Evolutionary conservation across 345 rosid genomes (phyloP).

Genomic region (Rhizophora apiculata): DNA sequence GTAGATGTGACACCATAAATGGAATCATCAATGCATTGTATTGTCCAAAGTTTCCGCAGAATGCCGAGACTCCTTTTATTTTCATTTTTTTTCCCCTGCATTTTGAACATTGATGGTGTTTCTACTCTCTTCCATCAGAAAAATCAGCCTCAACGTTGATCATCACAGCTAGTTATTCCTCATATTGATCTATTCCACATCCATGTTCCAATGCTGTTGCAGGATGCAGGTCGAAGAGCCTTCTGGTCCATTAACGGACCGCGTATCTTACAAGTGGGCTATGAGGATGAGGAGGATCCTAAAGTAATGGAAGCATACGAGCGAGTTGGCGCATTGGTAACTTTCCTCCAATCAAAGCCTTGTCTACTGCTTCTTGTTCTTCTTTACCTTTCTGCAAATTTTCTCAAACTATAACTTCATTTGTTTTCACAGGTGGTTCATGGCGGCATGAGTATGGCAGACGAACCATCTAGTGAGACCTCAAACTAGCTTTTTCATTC

Average conservation of each 20-base stretch:
- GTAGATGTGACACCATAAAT: background rate
- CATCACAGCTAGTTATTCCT: background rate
- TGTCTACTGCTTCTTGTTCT: background rate
- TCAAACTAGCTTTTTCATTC: slow-evolving; percentile 25
- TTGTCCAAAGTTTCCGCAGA: too few relatives aligned
- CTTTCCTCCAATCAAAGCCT: slow-evolving; percentile 1
- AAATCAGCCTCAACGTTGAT: background rate
- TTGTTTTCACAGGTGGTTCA: slow-evolving; percentile 50
- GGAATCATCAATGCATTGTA: background rate
- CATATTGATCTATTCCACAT: too few relatives aligned
- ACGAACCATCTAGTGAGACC: slow-evolving; percentile 33
- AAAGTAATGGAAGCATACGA: slow-evolving; percentile 94
- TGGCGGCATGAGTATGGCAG: slow-evolving; percentile 32
- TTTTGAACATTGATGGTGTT: too few relatives aligned
- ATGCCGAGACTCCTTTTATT: background rate
- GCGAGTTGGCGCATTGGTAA: slow-evolving; percentile 77
- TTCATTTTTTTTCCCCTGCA: too few relatives aligned
- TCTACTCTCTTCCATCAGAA: background rate
- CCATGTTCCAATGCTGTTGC: slow-evolving; percentile 6
- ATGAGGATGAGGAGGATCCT: slow-evolving; percentile 79
- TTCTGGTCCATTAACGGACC: slow-evolving; percentile 92
- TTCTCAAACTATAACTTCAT: background rate
- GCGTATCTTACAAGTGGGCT: slow-evolving; percentile 73
- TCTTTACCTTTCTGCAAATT: background rate
- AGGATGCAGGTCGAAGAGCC: slow-evolving; percentile 85